Base-by-base conservation (phyloP, 2,329 filamentous ascomycete genomes). In the Teratosphaeria destructans region DNA sequence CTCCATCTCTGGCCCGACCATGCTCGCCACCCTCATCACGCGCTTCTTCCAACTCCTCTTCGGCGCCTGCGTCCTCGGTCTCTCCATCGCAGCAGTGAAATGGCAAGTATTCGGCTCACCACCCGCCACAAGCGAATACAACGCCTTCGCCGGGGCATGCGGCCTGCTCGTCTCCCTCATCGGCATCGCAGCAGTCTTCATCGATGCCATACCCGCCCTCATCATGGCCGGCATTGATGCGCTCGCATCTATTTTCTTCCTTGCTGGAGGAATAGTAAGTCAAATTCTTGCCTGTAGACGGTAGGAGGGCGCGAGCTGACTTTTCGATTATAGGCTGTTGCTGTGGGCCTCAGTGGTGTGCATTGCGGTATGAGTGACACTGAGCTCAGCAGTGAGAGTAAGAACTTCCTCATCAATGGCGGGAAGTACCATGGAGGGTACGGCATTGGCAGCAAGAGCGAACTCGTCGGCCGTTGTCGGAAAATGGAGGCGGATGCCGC, bases 251-350 rank as follows among this genome's bases (percentile, higher is more conserved):
- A 39, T 70, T 5, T 61, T 69, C 37, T 56, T 66, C 5, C 57
- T 69, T 29, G 67, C 65, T 23, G 67, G 63, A 6, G 68, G 66
- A 37, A 65, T 70, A 16, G 68, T 69, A 63, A 64, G 65, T 65
- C 35, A 35, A 37, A 19, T n/a, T 19, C 16, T 5, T 23, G 16
- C 6, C 4, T 6, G n/a, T 3, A 39, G 29, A 34, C 43, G 6
- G 29, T 57, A n/a, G 55, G n/a, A 55, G 56, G 61, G 8, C 37
- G 47, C 32, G 35, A 57, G 19, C 5, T 49, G 32, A 49, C n/a
- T 19, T 8, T 6, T 23, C 0, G 16, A 8, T 14, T 34, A 29
- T n/a, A 34, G 67, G 66, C 63, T 63, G 19, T 64, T 32, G 65
- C 62, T 2, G 61, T 67, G 16, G 63, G 59, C 8, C 64, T 68